Evolutionary conservation across 2,329 filamentous ascomycete genomes (phyloP), one percentile per base, ranked within the genome.

Genomic region (Fusarium tanahbumbuense): DNA sequence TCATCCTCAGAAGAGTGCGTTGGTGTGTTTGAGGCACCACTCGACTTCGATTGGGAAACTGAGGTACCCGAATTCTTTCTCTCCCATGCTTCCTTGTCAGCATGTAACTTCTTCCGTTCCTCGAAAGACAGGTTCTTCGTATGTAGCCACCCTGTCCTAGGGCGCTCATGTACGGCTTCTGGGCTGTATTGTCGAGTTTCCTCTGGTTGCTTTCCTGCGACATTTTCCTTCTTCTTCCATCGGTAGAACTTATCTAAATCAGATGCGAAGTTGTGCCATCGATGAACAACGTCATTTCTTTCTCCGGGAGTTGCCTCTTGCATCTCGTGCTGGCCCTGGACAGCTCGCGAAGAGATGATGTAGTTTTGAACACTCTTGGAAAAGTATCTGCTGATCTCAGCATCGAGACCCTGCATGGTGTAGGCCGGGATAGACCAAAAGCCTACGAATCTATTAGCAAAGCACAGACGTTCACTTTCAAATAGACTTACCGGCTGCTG

Each of bases 381-480:
- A 71, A 93, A 91, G 47, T 86, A 80, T 68, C 91, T 93, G 66
- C 90, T 86, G 56, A 96, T 85, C 77, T 95, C 91, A 42, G 92
- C 92, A 73, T 95, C 89, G 2, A 96, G 84, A 4, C 94, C 94
- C 77, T 94, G 92, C 84, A 94, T 91, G 6, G 92, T 87, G 75
- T 96, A 97, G 8, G 91, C 94, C 0, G 93, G 92, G 6, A 97
- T 80, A 2, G 88, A 88, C 87, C 89, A 92, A 18, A 92, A 78
- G 8, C 86, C 89, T 62, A 27, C 41, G 18, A 15, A 46, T 18
- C 18, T 42, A 16, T 56, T 30, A 63, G 64, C 8, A 56, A 18
- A 16, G 9, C 4, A 23, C 34, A 41, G 28, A 40, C 13, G 34
- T 23, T 23, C 20, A 12, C 16, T 15, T 46, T 37, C 13, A 1